Percentiles rank a stretch among this genome's conserved stretches.
phyloP scores from a whole-genome alignment of 306 rosid species.

The Citrullus amarus region DNA sequence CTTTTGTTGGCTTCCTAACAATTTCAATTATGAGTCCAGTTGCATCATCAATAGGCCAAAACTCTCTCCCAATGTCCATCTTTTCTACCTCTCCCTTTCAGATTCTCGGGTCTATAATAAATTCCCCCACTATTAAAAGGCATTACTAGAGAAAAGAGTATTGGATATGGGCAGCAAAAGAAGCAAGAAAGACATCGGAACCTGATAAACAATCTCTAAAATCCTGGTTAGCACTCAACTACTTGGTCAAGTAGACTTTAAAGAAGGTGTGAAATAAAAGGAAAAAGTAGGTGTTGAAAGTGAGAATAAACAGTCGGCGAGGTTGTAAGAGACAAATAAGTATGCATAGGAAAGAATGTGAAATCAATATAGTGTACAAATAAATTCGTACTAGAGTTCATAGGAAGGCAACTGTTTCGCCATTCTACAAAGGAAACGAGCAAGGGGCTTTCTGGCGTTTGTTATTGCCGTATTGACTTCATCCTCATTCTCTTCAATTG shows the following conservation, averaged over 20 bases:
- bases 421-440: slow-evolving; percentile 50
- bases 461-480: slow-evolving; percentile 21
- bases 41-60: slow-evolving; percentile 2
- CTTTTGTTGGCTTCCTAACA: neutral
- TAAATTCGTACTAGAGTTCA: neutral
- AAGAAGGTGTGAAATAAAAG: neutral
- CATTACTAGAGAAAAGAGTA: neutral
- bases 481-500: slow-evolving; percentile 33
- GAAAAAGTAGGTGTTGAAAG: neutral
- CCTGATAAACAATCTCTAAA: neutral
- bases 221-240: neutral
- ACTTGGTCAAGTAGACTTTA: neutral
- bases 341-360: neutral
- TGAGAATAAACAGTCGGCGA: neutral
- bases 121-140: neutral
- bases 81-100: neutral
- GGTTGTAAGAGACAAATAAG: neutral
- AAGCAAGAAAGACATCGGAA: neutral
- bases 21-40: neutral
- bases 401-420: slow-evolving; percentile 38
- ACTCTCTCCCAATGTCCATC: neutral
- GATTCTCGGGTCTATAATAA: neutral
- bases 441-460: slow-evolving; percentile 50
- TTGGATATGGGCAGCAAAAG: neutral
- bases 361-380: slow-evolving; percentile 4